Evolutionary conservation across 805 yeast species (phyloP).

Genomic region (Schizosaccharomyces osmophilus): DNA sequence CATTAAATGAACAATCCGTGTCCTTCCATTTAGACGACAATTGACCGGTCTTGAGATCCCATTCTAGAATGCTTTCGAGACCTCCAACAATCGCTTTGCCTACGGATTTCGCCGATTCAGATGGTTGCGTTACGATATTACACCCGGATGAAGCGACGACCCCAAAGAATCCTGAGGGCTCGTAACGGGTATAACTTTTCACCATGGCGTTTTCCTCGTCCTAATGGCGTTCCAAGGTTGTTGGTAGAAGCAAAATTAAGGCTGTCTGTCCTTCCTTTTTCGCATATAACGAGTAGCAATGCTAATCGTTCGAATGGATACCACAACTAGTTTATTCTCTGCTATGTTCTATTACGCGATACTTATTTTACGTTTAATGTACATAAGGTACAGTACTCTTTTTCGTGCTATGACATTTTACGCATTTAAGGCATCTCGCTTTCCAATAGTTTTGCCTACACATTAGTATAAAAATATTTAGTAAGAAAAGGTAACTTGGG

Average conservation of each 20-base stretch:
- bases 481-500: too few relatives aligned
- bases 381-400: too few relatives aligned
- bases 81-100: conserved; percentile 64
- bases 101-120: conserved; percentile 9
- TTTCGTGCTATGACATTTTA: too few relatives aligned
- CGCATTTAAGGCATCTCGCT: too few relatives aligned
- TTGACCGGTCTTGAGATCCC: conserved; percentile 91
- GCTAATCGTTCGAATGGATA: too few relatives aligned
- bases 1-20: conserved; percentile 37
- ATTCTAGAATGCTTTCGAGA: conserved; percentile 57
- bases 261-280: too few relatives aligned
- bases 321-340: too few relatives aligned
- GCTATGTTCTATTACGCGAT: too few relatives aligned
- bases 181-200: conserved; percentile 2
- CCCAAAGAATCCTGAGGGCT: background rate
- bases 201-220: background rate
- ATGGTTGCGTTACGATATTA: conserved; percentile 5
- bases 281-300: too few relatives aligned
- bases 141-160: background rate
- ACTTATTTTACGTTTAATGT: too few relatives aligned
- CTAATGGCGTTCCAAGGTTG: background rate
- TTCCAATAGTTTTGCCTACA: too few relatives aligned
- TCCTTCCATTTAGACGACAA: conserved; percentile 28
- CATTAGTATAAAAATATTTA: too few relatives aligned
- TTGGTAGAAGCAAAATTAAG: background rate